Evolutionary conservation across 208 protist genomes (phyloP), one percentile per base, ranked within the genome.

Genomic region (Trypanosoma vivax): DNA sequence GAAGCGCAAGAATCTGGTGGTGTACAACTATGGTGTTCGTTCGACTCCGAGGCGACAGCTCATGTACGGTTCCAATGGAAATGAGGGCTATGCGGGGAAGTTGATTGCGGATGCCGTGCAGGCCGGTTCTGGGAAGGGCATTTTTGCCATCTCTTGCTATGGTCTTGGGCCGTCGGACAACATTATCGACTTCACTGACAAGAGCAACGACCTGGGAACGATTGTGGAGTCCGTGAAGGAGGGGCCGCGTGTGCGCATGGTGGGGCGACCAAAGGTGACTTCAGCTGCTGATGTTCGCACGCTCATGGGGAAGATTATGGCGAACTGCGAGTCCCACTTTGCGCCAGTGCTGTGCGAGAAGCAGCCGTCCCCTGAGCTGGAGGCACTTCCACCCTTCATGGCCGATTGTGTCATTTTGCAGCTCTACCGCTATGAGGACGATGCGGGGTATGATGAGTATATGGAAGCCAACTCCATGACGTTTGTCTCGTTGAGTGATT

Each of bases 171-270:
- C 70, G 38, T 65, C 68, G 34, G 83, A 92, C 56, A 72, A 90
- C 45, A 45, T 93, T 23, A 50, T 63, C n/a, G 89, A 96, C 46
- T 73, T 96, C 24, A 66, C 89, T 40, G 85, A 90, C 46, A 25
- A 68, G 2, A 63, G 73, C 19, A 96, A 96, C 53, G 78, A 90
- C 59, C 57, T 84, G 3, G 89, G 83, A 29, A 67, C 83, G 51
- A 74, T 93, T 50, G 79, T 90, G 14, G 85, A 92, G 43, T 92
- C 81, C 2, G 83, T 94, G 24, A 93, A 94, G 69, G 83, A 90
- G 33, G 83, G 85, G 19, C 83, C 85, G 6, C 74, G 81, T 23
- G 79, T 92, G 37, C 82, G 78, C 27, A 88, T 86, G 73, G 64
- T 96, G 40, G 83, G 85, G 35, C 74, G 83, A 11, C 48, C 60